Evolutionary conservation across 768 basidiomycete species (phyloP), one percentile per base, ranked within the genome.

Genomic region (Podaxis carcinomalis): DNA sequence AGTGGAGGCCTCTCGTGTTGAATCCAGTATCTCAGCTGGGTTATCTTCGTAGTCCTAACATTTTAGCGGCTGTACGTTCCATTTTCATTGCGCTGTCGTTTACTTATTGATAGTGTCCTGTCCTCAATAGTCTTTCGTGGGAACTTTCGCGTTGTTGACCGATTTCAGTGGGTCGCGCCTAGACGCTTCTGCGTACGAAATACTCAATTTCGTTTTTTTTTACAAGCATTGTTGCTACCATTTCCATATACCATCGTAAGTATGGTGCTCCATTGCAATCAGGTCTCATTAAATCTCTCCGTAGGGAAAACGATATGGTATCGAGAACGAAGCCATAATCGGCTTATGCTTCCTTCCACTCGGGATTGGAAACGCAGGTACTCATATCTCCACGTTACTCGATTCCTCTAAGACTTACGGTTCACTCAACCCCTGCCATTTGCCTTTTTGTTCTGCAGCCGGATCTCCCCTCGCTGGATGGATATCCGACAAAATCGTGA

Each of bases 191-290:
- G 0, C 49, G 36, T 9, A 16, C 4, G 5, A 16, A 10, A 10
- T 21, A 10, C 35, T 19, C 25, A 49, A 13, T 51, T 14, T 27
- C 2, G 32, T 27, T 16, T 13, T n/a, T 13, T n/a, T 16, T 54
- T n/a, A 13, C 16, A 10, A 75, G 84, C 80, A 19, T 59, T 89
- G 1, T 67, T 89, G 52, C 69, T 87, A 11, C 89, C 89, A 0
- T 71, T 91, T 5, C 78, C 87, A 0, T 88, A 84, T 63, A 90
- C 88, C 0, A 77, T 90, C 28, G 89, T 89, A 63, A 63, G 84
- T 71, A n/a, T 19, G 4, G 47, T 55, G 0, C 49, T 39, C 36
- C n/a, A 2, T 54, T 51, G 27, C 16, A 1, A 40, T n/a, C 13
- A 27, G 3, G n/a, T 49, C 10, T 14, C 11, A 5, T 42, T 2